Evolutionary conservation across 2,329 filamentous ascomycete genomes (phyloP).

Genomic region (Cercospora canescens): DNA sequence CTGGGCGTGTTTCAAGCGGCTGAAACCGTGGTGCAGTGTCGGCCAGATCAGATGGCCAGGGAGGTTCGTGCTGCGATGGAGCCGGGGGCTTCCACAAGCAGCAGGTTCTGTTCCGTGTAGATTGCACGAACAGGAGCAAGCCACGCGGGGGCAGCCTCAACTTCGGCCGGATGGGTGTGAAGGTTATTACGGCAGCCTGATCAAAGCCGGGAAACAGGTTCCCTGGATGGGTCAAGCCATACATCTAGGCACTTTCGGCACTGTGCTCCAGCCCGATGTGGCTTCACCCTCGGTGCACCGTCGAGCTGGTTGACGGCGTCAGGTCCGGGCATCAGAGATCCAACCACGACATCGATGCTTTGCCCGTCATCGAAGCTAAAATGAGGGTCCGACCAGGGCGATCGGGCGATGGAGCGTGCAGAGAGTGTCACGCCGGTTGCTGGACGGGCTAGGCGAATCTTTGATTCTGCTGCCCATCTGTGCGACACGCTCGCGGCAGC

Average conservation of each 20-base stretch:
- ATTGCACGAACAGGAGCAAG: not conserved
- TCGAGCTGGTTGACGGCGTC: not conserved
- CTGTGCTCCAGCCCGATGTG: not conserved
- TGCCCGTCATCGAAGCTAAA: not conserved
- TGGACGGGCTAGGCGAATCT: conserved; percentile 12
- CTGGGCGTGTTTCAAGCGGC: not conserved
- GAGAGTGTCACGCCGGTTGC: not conserved
- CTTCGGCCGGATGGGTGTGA: not conserved
- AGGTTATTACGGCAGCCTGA: not conserved
- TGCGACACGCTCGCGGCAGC: not conserved
- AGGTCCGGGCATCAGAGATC: not conserved
- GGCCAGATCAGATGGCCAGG: not conserved
- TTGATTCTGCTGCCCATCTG: conserved; percentile 12
- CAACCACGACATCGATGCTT: not conserved
- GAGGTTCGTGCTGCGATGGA: not conserved
- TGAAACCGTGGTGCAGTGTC: not conserved
- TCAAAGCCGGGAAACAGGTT: not conserved
- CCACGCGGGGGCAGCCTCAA: not conserved
- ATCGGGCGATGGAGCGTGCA: conserved; percentile 9
- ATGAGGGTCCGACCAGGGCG: not conserved
- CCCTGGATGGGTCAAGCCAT: not conserved
- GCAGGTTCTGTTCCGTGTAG: not conserved
- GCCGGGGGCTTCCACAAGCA: not conserved
- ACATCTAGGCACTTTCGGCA: not conserved
- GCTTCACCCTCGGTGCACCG: not conserved